A percentile compares a stretch with the other conserved stretches of the same genome.
These are phyloP conservation scores for Citrullus mucosospermus DNA, from an alignment of 306 rosid genomes.

Conservation along the genomic window DNA sequence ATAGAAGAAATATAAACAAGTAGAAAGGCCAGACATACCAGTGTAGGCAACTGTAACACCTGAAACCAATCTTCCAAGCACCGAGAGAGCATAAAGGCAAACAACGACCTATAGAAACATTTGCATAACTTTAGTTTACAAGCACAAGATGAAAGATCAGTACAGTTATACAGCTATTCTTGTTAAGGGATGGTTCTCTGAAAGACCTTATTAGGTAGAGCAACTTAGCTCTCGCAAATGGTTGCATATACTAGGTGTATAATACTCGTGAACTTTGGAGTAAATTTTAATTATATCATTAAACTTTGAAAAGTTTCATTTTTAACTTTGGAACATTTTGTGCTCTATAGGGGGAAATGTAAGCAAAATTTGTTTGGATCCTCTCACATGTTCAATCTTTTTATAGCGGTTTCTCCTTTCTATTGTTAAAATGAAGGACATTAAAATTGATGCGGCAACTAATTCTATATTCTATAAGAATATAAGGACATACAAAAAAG, in stretches of 20 bases:
- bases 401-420: neutral
- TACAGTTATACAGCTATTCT: neutral
- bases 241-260: too few relatives aligned
- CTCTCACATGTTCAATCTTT: slow-evolving; percentile 1
- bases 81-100: slow-evolving; percentile 56
- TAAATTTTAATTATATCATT: too few relatives aligned
- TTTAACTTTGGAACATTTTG: too few relatives aligned
- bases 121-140: neutral
- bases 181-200: neutral
- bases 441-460: too few relatives aligned
- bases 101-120: slow-evolving; percentile 44
- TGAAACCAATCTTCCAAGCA: slow-evolving; percentile 67
- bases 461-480: too few relatives aligned
- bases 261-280: too few relatives aligned
- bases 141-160: neutral
- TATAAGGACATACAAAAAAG: too few relatives aligned
- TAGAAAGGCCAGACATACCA: slow-evolving; percentile 33
- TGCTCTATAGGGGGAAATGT: neutral
- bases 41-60: slow-evolving; percentile 80
- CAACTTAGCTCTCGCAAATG: neutral
- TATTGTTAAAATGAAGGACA: too few relatives aligned
- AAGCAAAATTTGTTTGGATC: neutral
- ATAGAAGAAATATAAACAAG: neutral
- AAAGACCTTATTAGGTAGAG: neutral
- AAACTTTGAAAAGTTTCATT: too few relatives aligned